Percentiles rank a stretch among this genome's conserved stretches.
phyloP scores from a whole-genome alignment of 805 yeast species.

The Monosporozyma unispora region DNA sequence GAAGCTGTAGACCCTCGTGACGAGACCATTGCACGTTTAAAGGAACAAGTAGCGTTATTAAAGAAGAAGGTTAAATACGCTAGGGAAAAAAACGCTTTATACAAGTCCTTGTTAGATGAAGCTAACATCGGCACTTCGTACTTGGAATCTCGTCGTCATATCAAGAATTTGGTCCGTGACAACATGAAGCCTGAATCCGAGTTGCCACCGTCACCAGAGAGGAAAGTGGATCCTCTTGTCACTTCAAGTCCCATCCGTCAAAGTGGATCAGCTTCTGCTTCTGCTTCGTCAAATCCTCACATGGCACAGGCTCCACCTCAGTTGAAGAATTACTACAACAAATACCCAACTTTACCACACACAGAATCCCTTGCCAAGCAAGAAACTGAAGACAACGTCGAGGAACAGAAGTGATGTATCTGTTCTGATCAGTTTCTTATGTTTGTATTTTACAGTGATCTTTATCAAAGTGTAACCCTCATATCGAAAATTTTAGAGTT shows the following conservation, averaged over 20 bases:
- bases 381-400: conserved; percentile 1
- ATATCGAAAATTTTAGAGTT: neutral
- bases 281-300: neutral
- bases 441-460: too few relatives aligned
- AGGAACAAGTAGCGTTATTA: conserved; percentile 4
- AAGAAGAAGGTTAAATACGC: conserved; percentile 23
- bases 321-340: conserved; percentile 15
- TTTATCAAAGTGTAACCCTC: neutral
- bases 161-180: conserved; percentile 25
- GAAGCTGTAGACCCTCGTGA: neutral
- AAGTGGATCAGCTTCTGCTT: neutral
- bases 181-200: conserved; percentile 25
- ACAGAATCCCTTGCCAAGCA: conserved; percentile 20
- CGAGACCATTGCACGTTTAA: neutral
- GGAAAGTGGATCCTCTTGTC: conserved; percentile 20
- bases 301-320: conserved; percentile 5
- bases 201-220: conserved; percentile 24
- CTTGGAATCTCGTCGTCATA: conserved; percentile 27
- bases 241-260: conserved; percentile 28
- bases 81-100: conserved; percentile 23
- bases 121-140: conserved; percentile 28
- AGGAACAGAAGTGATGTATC: neutral
- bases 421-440: too few relatives aligned
- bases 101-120: conserved; percentile 26
- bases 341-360: conserved; percentile 27